These are phyloP conservation scores for Colletotrichum kahawae DNA, from an alignment of 2,329 filamentous ascomycete species.

Conservation along the genomic window DNA sequence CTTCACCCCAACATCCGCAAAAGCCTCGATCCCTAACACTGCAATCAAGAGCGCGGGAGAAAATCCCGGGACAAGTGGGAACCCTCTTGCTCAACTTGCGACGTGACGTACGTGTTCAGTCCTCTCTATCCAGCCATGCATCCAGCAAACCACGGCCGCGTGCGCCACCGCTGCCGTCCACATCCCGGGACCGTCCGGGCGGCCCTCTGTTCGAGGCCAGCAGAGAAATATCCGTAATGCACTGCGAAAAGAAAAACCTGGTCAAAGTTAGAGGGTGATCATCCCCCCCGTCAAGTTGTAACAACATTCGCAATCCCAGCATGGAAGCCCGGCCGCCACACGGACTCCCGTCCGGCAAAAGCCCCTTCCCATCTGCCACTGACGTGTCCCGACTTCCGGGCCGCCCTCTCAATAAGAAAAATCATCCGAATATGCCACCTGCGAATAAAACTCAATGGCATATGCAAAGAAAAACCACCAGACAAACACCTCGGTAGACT, in stretches of 20 bases:
- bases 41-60: background rate
- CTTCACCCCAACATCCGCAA: background rate
- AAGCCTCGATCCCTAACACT: background rate
- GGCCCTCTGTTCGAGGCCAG: background rate
- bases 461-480: background rate
- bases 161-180: background rate
- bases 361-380: background rate
- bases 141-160: background rate
- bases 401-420: background rate
- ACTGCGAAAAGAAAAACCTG: background rate
- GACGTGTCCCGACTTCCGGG: background rate
- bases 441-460: background rate
- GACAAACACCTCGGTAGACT: background rate
- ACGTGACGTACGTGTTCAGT: constrained; percentile 6
- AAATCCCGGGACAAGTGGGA: background rate
- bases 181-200: background rate
- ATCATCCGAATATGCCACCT: background rate
- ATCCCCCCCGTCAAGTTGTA: background rate
- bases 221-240: background rate
- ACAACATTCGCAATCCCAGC: background rate
- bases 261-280: background rate
- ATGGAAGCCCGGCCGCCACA: background rate
- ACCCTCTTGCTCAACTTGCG: constrained; percentile 1
- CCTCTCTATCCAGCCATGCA: background rate
- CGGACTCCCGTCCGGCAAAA: background rate